Conservation (phyloP, 108 stramenopile species). For the Cyclotella sp. region DNA sequence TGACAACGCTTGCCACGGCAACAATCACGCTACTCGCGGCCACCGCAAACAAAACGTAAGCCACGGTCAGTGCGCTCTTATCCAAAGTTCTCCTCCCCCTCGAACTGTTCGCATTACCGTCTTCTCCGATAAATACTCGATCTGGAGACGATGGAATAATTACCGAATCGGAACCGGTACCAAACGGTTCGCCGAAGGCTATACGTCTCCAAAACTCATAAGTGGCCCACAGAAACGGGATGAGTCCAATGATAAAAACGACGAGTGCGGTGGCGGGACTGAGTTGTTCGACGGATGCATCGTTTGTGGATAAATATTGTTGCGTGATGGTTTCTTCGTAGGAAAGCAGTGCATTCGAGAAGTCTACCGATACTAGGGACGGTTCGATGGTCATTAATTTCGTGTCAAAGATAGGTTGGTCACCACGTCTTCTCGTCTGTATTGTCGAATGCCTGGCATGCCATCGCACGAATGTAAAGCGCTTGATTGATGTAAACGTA, state of each 20-base stretch:
- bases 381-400: not conserved
- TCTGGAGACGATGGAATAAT: conserved; percentile 51
- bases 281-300: conserved; percentile 28
- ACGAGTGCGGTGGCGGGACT: conserved; percentile 37
- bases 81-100: conserved; percentile 74
- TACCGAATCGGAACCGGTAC: conserved; percentile 80
- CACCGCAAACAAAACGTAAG: conserved; percentile 77
- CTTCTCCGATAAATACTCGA: conserved; percentile 64
- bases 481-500: no score
- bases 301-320: no score
- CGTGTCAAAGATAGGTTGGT: not conserved
- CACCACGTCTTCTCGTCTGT: not conserved
- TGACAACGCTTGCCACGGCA: conserved; percentile 70
- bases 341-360: not conserved
- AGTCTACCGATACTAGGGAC: not conserved
- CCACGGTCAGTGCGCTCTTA: conserved; percentile 67
- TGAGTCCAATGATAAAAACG: conserved; percentile 54
- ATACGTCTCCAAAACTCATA: conserved; percentile 90
- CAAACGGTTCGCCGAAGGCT: conserved; percentile 82
- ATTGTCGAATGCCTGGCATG: not conserved
- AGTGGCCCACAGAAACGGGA: conserved; percentile 76
- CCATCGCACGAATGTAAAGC: not conserved
- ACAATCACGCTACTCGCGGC: conserved; percentile 65
- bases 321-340: not conserved
- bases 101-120: conserved; percentile 61